phyloP scores from a whole-genome alignment of 1,284 basidiomycete species.

The Leccinum fallax region DNA sequence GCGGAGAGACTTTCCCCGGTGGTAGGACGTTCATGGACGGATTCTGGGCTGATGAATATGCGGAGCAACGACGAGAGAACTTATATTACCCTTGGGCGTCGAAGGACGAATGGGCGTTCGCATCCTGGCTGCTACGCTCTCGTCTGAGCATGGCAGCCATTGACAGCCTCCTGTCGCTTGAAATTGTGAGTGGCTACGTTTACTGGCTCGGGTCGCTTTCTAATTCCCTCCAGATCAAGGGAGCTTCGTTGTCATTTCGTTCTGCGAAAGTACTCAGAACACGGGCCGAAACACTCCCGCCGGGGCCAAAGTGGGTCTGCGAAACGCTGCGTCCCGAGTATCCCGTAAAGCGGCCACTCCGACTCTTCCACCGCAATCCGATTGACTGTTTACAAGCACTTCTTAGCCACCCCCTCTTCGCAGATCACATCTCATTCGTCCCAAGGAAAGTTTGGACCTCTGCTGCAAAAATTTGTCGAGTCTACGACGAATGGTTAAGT shows the following conservation, averaged over 20 bases:
- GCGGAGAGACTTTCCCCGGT: background rate
- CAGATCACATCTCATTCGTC: slow-evolving; percentile 3
- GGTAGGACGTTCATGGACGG: background rate
- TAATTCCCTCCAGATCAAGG: background rate
- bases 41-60: background rate
- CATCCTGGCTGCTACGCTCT: background rate
- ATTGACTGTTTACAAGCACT: too few species aligned
- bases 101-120: background rate
- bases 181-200: background rate
- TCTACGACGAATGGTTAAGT: slow-evolving; percentile 7
- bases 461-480: background rate
- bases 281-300: background rate
- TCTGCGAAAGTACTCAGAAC: background rate
- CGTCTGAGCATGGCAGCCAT: background rate
- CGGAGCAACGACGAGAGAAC: background rate
- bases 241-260: background rate
- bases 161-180: background rate
- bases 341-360: background rate
- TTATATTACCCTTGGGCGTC: background rate
- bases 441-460: slow-evolving; percentile 7
- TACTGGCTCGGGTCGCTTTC: background rate
- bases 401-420: too few species aligned
- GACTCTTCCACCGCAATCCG: too few species aligned
- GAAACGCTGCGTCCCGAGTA: background rate
- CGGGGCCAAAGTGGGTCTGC: background rate